These are phyloP conservation scores for Dryas integrifolia DNA, from an alignment of 331 rosid genomes.

Conservation along the genomic window DNA sequence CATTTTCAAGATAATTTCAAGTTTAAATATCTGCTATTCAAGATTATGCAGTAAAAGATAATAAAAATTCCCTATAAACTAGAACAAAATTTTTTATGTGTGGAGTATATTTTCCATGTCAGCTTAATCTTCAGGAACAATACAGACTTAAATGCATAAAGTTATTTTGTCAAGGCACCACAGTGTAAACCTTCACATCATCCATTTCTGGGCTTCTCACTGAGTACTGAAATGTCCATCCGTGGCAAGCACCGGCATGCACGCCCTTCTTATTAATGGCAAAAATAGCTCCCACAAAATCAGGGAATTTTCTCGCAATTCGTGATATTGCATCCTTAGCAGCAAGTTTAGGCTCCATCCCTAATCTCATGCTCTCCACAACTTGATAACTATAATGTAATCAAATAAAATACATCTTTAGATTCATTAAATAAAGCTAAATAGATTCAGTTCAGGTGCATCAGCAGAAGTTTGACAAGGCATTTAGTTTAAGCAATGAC, in stretches of 20 bases:
- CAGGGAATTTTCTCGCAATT: slow-evolving; percentile 68
- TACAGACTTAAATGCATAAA: neutral
- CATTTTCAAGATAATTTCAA: no score
- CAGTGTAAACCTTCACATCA: slow-evolving; percentile 75
- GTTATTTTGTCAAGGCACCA: slow-evolving; percentile 46
- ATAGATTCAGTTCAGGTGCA: neutral
- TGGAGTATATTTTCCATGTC: neutral
- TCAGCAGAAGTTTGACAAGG: neutral
- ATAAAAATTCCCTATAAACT: neutral
- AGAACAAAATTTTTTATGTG: neutral
- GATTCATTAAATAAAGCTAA: neutral
- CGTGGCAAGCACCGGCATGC: slow-evolving; percentile 88
- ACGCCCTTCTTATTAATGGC: slow-evolving; percentile 66
- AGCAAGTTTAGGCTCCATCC: slow-evolving; percentile 84
- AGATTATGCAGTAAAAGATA: neutral
- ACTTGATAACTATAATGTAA: slow-evolving; percentile 77
- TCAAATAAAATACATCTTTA: slow-evolving; percentile 12
- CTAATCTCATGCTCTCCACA: slow-evolving; percentile 91
- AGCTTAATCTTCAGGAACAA: neutral
- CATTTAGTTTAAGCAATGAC: neutral
- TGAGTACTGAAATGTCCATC: slow-evolving; percentile 91
- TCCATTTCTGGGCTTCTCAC: slow-evolving; percentile 72
- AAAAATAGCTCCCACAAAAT: slow-evolving; percentile 80
- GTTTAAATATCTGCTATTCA: no score
- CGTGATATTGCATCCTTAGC: slow-evolving; percentile 75